Evolutionary conservation across 768 basidiomycete genomes (phyloP).

Genomic region (Pleurotus djamor): DNA sequence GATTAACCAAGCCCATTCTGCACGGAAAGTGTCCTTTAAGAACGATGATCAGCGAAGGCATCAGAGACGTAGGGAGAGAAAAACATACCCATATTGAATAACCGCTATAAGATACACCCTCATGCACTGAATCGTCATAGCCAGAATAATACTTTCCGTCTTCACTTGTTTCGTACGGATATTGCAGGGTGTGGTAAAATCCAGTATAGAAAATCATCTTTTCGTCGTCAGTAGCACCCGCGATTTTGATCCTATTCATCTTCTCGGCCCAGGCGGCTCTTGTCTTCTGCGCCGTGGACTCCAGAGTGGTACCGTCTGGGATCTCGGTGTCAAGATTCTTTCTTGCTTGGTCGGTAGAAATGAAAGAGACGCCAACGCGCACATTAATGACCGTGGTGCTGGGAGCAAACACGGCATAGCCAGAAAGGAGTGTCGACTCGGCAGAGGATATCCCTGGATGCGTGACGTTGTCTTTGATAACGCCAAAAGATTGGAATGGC

Average conservation of each 20-base stretch:
- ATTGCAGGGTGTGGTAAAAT: slow-evolving; percentile 36
- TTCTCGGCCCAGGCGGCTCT: slow-evolving; percentile 46
- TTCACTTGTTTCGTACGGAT: slow-evolving; percentile 63
- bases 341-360: slow-evolving; percentile 55
- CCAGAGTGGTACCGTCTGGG: slow-evolving; percentile 37
- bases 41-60: background rate
- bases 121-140: slow-evolving; percentile 65
- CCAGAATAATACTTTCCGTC: slow-evolving; percentile 64
- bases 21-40: slow-evolving; percentile 71
- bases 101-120: slow-evolving; percentile 72
- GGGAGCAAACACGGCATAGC: slow-evolving; percentile 33
- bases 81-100: slow-evolving; percentile 73
- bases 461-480: slow-evolving; percentile 34
- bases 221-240: slow-evolving; percentile 37
- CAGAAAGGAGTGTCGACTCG: slow-evolving; percentile 37
- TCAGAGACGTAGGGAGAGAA: background rate
- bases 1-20: slow-evolving; percentile 78
- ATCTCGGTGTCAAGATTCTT: slow-evolving; percentile 44
- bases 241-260: slow-evolving; percentile 36
- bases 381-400: slow-evolving; percentile 35
- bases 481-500: slow-evolving; percentile 42
- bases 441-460: slow-evolving; percentile 18
- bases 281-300: slow-evolving; percentile 39
- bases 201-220: slow-evolving; percentile 42
- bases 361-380: slow-evolving; percentile 59